Percentiles rank a stretch among this genome's conserved stretches.
These are phyloP conservation scores for Lepidium sativum DNA, from an alignment of 345 rosid species.

Conservation along the genomic window DNA sequence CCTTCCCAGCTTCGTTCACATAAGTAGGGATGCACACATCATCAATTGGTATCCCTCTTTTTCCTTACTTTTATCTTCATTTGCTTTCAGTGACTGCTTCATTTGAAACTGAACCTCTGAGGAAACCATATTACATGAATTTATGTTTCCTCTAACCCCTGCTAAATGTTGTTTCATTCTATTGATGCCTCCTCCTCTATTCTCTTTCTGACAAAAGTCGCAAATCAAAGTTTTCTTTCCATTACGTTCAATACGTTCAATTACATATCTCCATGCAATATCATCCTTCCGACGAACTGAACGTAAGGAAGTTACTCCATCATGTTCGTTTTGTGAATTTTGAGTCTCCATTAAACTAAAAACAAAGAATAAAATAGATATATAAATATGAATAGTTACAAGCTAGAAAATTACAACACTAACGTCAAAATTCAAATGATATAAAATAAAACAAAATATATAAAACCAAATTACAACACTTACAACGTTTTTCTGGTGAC, in stretches of 20 bases:
- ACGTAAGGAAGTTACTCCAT: too few relatives aligned
- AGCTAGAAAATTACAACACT: too few relatives aligned
- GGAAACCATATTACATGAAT: not conserved
- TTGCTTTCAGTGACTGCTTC: not conserved
- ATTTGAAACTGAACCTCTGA: not conserved
- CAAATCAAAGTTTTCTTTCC: not conserved
- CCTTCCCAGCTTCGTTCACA: not conserved
- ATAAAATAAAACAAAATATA: too few relatives aligned
- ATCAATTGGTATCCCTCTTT: not conserved
- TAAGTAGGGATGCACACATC: not conserved
- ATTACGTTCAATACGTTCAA: not conserved
- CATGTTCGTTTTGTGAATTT: too few relatives aligned
- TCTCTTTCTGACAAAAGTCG: not conserved
- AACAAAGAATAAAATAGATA: too few relatives aligned
- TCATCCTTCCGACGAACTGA: not conserved
- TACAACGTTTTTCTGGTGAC: too few relatives aligned
- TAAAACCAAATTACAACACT: too few relatives aligned
- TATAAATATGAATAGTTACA: not conserved
- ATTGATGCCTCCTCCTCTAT: not conserved
- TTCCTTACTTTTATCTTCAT: not conserved
- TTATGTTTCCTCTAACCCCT: not conserved
- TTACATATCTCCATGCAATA: not conserved
- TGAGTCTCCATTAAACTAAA: too few relatives aligned
- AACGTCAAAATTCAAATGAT: too few relatives aligned
- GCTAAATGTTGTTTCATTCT: not conserved